Conservation (phyloP, 306 rosid species). For the Cicer bijugum region DNA sequence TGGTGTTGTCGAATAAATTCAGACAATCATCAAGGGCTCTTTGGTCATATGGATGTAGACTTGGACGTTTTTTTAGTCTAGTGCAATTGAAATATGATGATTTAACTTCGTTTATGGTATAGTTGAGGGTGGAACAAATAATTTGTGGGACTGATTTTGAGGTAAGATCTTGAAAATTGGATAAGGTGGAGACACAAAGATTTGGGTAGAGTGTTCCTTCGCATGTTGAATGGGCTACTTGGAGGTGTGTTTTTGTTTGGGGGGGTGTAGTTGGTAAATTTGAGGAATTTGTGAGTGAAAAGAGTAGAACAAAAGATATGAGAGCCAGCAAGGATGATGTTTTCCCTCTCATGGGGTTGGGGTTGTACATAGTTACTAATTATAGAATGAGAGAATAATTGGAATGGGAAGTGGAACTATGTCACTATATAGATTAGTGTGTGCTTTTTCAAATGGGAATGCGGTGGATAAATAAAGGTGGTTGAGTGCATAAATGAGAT, state of each 20-base stretch:
- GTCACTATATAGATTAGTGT: background rate
- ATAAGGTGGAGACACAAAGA: conserved; percentile 72
- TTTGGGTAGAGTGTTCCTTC: conserved; percentile 69
- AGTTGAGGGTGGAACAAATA: conserved; percentile 54
- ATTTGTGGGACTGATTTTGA: conserved; percentile 62
- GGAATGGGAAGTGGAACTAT: background rate
- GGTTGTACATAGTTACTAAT: too few relatives aligned
- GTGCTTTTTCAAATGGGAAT: background rate
- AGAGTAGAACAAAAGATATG: conserved; percentile 32
- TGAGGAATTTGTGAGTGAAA: conserved; percentile 31
- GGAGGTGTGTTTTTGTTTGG: conserved; percentile 51
- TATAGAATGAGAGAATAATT: conserved; percentile 2
- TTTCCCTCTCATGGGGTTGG: conserved; percentile 9
- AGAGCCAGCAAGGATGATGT: conserved; percentile 36
- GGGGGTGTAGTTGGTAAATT: conserved; percentile 5
- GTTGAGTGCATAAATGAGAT: conserved; percentile 16
- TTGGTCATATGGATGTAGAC: conserved; percentile 40
- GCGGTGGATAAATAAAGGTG: conserved; percentile 4
- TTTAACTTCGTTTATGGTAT: conserved; percentile 54
- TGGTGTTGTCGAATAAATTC: conserved; percentile 60
- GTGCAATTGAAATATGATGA: conserved; percentile 61
- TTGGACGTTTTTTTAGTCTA: conserved; percentile 34
- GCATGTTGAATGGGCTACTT: conserved; percentile 65
- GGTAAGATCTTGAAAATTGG: conserved; percentile 62
- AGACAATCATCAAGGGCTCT: conserved; percentile 80